Evolutionary conservation across 148 eudicot genomes (phyloP).

Genomic region (Silene latifolia): DNA sequence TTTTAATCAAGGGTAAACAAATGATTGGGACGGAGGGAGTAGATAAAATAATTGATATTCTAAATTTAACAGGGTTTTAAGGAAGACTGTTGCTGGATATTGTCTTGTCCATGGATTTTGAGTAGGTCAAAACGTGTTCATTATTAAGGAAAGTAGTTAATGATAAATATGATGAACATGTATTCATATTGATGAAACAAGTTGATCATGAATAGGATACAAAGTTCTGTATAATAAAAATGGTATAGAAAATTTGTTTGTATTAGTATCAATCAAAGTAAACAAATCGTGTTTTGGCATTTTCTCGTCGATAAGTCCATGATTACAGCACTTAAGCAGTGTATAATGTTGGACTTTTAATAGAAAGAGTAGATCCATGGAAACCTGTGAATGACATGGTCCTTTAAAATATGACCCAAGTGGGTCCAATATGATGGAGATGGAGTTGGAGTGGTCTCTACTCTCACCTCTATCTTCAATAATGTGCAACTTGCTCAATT

Average conservation of each 20-base stretch:
- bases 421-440: conserved; percentile 2
- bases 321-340: background rate
- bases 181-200: background rate
- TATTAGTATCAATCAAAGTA: background rate
- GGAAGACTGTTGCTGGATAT: background rate
- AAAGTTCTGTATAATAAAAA: background rate
- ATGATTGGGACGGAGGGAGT: no score
- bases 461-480: conserved; percentile 1
- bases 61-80: background rate
- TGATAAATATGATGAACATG: no score
- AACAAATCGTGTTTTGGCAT: background rate
- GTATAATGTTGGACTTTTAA: conserved; percentile 8
- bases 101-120: background rate
- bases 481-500: conserved; percentile 16
- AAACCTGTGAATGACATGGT: conserved; percentile 7
- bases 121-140: no score
- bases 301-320: background rate
- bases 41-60: no score
- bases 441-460: background rate
- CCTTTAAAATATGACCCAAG: conserved; percentile 3
- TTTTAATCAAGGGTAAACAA: no score
- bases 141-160: no score
- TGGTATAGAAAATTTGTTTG: background rate
- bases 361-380: conserved; percentile 16
- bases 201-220: background rate